These are phyloP conservation scores for Crotalaria pallida DNA, from an alignment of 306 rosid species.

Conservation along the genomic window DNA sequence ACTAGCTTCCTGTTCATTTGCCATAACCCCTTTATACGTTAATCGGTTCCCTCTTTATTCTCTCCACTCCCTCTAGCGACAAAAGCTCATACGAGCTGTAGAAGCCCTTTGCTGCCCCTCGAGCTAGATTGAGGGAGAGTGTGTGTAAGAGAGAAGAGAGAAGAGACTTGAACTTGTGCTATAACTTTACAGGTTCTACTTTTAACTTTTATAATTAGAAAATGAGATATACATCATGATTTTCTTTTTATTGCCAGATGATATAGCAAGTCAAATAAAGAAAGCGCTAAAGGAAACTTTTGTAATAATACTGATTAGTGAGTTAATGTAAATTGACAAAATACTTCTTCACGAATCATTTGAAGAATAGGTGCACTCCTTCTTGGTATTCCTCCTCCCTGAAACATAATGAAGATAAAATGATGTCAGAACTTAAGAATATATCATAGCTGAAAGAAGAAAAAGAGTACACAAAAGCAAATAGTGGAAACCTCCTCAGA, in stretches of 20 bases:
- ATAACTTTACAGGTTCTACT: not conserved
- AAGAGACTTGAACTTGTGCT: not conserved
- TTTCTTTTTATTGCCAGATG: not conserved
- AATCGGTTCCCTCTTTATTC: too few species aligned
- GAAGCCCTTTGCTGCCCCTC: too few species aligned
- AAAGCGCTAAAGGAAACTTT: not conserved
- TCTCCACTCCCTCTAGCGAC: too few species aligned
- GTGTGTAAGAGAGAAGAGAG: not conserved
- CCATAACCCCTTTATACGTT: too few species aligned
- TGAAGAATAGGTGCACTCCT: conserved; percentile 80
- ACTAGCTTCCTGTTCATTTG: too few species aligned
- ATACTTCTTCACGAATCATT: conserved; percentile 85
- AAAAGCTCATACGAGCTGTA: too few species aligned
- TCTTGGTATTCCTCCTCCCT: conserved; percentile 95
- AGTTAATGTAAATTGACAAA: conserved; percentile 17
- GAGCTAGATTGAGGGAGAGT: not conserved
- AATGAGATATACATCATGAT: not conserved
- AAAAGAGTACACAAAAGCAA: not conserved
- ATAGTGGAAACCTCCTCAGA: not conserved
- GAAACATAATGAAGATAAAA: conserved; percentile 24
- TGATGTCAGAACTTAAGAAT: conserved; percentile 3
- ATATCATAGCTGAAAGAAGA: not conserved
- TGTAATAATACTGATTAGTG: not conserved
- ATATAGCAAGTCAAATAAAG: not conserved
- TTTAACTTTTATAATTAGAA: not conserved